Conservation (phyloP, 441 rosid species). For the Syzygium syzygioides region DNA sequence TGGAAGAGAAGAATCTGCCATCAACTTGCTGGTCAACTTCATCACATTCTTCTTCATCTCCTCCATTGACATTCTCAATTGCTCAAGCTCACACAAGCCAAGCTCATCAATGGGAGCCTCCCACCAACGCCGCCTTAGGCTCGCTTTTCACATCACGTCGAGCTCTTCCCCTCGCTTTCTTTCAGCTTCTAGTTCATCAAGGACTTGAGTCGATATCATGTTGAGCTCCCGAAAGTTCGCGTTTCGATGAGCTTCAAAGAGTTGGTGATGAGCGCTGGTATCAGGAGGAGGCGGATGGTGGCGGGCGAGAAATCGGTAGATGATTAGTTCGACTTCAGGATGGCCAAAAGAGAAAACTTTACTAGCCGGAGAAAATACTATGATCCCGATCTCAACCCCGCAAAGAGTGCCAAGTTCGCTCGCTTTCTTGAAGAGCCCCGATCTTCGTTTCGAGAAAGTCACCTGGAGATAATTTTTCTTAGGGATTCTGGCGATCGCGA, state of each 20-base stretch:
- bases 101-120: not conserved
- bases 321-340: slow-evolving; percentile 29
- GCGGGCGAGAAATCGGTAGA: slow-evolving; percentile 19
- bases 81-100: not conserved
- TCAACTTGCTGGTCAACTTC: not conserved
- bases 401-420: slow-evolving; percentile 47
- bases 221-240: slow-evolving; percentile 30
- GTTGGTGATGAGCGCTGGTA: not conserved
- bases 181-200: not conserved
- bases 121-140: not conserved
- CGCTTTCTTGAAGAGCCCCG: slow-evolving; percentile 48
- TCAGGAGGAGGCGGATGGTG: not conserved
- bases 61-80: not conserved
- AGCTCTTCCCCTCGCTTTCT: not conserved
- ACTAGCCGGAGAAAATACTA: slow-evolving; percentile 33
- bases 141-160: not conserved
- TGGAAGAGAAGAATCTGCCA: not conserved
- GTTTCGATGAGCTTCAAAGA: slow-evolving; percentile 30
- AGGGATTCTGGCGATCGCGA: slow-evolving; percentile 24
- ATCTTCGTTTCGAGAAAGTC: slow-evolving; percentile 46
- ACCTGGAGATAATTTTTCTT: slow-evolving; percentile 41
- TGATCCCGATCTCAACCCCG: slow-evolving; percentile 32
- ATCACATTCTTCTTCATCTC: not conserved
- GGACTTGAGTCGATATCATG: slow-evolving; percentile 11
- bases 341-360: slow-evolving; percentile 45